These are phyloP conservation scores for Ganoderma multipileum DNA, from an alignment of 1,284 basidiomycete species.

Conservation along the genomic window DNA sequence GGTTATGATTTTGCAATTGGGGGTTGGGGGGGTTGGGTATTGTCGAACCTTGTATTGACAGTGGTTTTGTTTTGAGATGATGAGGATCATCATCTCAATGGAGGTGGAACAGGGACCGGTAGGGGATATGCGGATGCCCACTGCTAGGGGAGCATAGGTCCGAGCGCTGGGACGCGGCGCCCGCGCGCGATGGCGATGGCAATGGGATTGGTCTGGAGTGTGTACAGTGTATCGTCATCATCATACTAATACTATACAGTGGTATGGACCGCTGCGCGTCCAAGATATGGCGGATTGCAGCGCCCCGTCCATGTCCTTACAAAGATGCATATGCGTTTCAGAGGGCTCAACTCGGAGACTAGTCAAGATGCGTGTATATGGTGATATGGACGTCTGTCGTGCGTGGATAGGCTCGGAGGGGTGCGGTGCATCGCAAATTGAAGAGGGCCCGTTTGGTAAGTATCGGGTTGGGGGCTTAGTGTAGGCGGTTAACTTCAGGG, in stretches of 20 bases:
- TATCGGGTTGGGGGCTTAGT: background rate
- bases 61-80: background rate
- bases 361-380: background rate
- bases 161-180: background rate
- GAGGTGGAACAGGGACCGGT: background rate
- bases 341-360: background rate
- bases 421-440: background rate
- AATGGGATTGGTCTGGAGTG: background rate
- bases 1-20: no score
- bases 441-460: conserved; percentile 1
- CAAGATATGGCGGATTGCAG: background rate
- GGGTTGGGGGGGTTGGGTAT: no score
- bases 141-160: background rate
- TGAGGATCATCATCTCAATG: background rate
- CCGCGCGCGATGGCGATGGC: background rate
- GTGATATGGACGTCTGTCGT: background rate
- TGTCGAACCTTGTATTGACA: background rate
- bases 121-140: background rate
- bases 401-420: background rate
- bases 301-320: background rate
- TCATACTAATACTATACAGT: background rate
- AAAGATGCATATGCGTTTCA: conserved; percentile 1
- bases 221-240: background rate
- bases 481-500: background rate
- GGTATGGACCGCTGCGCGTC: background rate